These are phyloP conservation scores for Chlamydomonas reinhardtii DNA, from an alignment of 163 green algal genomes.

Conservation along the genomic window DNA sequence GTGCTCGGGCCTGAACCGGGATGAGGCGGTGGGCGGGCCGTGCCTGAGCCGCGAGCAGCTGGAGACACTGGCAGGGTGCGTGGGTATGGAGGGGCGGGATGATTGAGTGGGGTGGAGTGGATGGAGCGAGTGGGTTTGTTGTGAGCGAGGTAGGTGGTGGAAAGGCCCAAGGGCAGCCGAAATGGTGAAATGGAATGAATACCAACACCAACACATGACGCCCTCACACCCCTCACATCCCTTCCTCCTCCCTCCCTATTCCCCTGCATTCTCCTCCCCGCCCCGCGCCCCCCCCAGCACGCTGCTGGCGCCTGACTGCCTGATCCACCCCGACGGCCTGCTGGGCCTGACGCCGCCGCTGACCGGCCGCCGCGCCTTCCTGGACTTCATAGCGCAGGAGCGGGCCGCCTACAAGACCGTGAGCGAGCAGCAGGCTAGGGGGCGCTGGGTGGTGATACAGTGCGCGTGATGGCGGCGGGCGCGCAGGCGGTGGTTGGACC, in stretches of 20 bases:
- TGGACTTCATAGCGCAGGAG: constrained; percentile 25
- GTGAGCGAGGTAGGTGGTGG: no score
- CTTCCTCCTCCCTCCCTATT: no score
- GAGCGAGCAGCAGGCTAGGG: background rate
- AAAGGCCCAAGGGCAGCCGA: no score
- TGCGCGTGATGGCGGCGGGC: no score
- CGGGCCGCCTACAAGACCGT: constrained; percentile 24
- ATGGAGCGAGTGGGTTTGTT: background rate
- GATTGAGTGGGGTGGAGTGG: background rate
- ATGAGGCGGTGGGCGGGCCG: background rate
- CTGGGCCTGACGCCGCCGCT: background rate
- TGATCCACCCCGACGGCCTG: constrained; percentile 14
- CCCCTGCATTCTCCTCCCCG: background rate
- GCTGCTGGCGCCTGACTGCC: constrained; percentile 14
- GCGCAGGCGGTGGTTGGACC: no score
- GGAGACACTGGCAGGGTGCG: background rate
- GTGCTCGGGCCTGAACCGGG: constrained; percentile 25
- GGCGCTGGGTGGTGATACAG: background rate
- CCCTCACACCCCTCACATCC: no score
- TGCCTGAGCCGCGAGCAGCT: constrained; percentile 4
- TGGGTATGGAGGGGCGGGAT: background rate
- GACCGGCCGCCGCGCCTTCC: background rate
- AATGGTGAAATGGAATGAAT: no score
- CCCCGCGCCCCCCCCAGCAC: background rate
- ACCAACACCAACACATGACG: no score